Conservation (phyloP, 176 grass and related monocot genomes). For the Chrysopogon serrulatus region DNA sequence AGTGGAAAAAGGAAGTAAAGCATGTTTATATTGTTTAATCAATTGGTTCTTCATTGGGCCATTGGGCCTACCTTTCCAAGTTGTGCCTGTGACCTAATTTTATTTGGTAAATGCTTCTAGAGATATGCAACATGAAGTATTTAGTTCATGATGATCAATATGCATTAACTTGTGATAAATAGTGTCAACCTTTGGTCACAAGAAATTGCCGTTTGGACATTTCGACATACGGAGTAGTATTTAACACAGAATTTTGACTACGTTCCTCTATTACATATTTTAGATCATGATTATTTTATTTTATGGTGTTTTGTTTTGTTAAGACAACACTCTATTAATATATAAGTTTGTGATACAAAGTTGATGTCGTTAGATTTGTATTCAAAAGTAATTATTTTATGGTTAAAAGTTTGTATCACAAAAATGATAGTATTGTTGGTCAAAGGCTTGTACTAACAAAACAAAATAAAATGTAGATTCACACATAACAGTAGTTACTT, state of each 20-base stretch:
- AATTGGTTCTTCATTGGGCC: not conserved
- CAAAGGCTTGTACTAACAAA: not conserved
- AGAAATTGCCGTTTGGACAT: not conserved
- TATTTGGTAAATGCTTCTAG: not conserved
- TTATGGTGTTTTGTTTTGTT: not conserved
- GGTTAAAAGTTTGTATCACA: not conserved
- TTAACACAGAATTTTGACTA: not conserved
- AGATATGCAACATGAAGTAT: not conserved
- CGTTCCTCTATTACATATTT: not conserved
- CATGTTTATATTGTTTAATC: slow-evolving; percentile 11
- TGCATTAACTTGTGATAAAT: not conserved
- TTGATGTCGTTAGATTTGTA: not conserved
- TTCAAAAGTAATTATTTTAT: not conserved
- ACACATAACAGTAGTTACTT: not conserved
- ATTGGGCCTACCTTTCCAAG: not conserved
- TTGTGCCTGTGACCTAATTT: not conserved
- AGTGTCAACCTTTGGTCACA: not conserved
- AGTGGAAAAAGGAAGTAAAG: not conserved
- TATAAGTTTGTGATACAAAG: not conserved
- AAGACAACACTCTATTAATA: not conserved
- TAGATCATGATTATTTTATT: not conserved
- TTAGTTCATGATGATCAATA: not conserved
- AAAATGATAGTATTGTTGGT: not conserved
- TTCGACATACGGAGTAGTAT: not conserved
- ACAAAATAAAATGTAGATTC: not conserved